These are phyloP conservation scores for Brachypodium distachyon DNA, from an alignment of 202 grass and related monocot species.

Conservation along the genomic window DNA sequence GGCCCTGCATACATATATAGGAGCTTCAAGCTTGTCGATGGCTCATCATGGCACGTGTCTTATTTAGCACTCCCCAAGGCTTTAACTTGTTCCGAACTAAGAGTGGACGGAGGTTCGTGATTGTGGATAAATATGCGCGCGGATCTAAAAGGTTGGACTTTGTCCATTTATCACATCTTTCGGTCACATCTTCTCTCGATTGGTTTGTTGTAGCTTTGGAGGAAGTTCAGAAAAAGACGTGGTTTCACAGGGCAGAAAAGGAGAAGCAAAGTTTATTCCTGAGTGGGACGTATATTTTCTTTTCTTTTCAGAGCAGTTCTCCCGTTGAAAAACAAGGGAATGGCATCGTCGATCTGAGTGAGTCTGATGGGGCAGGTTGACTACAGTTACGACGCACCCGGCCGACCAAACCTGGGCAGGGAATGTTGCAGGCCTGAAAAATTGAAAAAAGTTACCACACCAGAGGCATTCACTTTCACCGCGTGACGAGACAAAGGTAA, in stretches of 20 bases:
- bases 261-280: not conserved
- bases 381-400: not conserved
- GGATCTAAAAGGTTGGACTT: not conserved
- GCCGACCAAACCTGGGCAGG: constrained; percentile 21
- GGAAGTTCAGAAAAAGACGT: not conserved
- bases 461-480: constrained; percentile 33
- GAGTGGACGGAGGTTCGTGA: not conserved
- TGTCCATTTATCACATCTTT: not conserved
- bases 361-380: constrained; percentile 32
- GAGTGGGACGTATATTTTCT: not conserved
- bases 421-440: constrained; percentile 13
- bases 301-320: not conserved
- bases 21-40: too few relatives aligned
- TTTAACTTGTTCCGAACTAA: too few relatives aligned
- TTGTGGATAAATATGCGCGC: not conserved
- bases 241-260: not conserved
- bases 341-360: not conserved
- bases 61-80: too few relatives aligned
- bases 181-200: not conserved
- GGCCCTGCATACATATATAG: too few relatives aligned
- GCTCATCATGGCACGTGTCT: too few relatives aligned
- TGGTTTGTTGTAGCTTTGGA: not conserved
- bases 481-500: constrained; percentile 52
- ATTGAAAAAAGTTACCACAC: constrained; percentile 5
- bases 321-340: not conserved